These are phyloP conservation scores for Aphanomyces astaci DNA, from an alignment of 352 stramenopile species.

Conservation along the genomic window DNA sequence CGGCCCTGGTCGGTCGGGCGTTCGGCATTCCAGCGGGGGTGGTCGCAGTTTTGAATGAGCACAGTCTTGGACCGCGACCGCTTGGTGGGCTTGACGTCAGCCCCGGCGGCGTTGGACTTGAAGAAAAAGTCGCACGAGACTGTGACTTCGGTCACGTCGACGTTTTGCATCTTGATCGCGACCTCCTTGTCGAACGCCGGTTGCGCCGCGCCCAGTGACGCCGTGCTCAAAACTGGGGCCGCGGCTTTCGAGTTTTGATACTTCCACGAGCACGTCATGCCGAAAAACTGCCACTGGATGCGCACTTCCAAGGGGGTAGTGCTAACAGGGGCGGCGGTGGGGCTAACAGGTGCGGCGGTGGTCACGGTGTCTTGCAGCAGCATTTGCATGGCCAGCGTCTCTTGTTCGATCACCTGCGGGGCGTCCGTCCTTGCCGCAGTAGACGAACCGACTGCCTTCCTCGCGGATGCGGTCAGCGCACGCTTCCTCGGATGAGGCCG, in stretches of 20 bases:
- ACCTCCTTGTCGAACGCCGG: background rate
- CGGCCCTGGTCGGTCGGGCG: background rate
- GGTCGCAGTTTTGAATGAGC: constrained; percentile 1
- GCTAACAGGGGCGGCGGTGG: background rate
- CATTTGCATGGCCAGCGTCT: background rate
- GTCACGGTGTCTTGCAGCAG: background rate
- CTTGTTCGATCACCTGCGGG: background rate
- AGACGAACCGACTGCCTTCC: background rate
- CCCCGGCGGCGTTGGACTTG: background rate
- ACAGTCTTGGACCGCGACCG: background rate
- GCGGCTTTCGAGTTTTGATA: background rate
- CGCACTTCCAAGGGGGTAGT: background rate
- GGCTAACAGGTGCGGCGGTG: background rate
- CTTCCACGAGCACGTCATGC: background rate
- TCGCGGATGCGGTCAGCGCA: background rate
- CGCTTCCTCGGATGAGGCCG: background rate
- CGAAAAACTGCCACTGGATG: background rate
- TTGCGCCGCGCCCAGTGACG: background rate
- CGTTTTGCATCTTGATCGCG: background rate
- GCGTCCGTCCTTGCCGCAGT: background rate
- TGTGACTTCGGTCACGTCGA: background rate
- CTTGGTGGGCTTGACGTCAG: background rate
- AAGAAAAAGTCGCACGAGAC: background rate
- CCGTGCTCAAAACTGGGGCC: background rate
- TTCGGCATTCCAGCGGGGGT: background rate